These are phyloP conservation scores for Claviceps digitariae DNA, from an alignment of 2,329 filamentous ascomycete species.

Conservation along the genomic window DNA sequence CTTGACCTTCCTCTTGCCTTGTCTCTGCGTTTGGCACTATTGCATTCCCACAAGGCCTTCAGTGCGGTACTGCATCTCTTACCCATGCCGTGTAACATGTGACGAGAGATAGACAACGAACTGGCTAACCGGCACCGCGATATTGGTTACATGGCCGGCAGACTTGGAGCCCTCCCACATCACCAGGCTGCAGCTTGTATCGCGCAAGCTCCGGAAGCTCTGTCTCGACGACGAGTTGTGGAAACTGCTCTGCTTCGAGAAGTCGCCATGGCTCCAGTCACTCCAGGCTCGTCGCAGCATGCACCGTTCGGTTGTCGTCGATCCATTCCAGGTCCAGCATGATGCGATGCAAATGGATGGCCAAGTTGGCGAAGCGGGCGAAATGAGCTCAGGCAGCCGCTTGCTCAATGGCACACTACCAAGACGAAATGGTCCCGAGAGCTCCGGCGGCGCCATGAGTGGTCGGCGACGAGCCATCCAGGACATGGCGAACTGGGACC, in stretches of 20 bases:
- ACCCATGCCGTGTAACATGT: neutral
- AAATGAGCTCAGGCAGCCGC: neutral
- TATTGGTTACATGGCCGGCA: constrained; percentile 6
- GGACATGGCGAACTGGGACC: constrained; percentile 72
- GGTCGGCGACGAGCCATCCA: constrained; percentile 20
- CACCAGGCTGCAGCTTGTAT: constrained; percentile 56
- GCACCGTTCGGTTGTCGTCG: constrained; percentile 13
- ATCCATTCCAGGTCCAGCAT: neutral
- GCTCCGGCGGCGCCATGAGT: neutral
- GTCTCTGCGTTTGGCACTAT: neutral
- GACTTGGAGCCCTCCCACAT: constrained; percentile 29
- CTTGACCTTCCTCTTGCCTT: neutral
- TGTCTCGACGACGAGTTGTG: constrained; percentile 65
- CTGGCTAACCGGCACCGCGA: neutral
- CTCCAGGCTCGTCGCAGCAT: constrained; percentile 32
- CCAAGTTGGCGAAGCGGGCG: neutral
- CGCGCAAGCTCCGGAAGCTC: constrained; percentile 48
- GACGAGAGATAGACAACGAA: neutral
- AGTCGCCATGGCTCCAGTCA: constrained; percentile 51
- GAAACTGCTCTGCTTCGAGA: constrained; percentile 60
- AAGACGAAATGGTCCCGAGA: neutral
- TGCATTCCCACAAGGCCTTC: neutral
- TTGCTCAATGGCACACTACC: neutral
- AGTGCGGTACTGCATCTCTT: neutral
- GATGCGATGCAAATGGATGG: constrained; percentile 7